A percentile compares a stretch with the other conserved stretches of the same genome.
Evolutionary conservation across 2,329 filamentous ascomycete species (phyloP).

Genomic region (Chaetomium sp.): DNA sequence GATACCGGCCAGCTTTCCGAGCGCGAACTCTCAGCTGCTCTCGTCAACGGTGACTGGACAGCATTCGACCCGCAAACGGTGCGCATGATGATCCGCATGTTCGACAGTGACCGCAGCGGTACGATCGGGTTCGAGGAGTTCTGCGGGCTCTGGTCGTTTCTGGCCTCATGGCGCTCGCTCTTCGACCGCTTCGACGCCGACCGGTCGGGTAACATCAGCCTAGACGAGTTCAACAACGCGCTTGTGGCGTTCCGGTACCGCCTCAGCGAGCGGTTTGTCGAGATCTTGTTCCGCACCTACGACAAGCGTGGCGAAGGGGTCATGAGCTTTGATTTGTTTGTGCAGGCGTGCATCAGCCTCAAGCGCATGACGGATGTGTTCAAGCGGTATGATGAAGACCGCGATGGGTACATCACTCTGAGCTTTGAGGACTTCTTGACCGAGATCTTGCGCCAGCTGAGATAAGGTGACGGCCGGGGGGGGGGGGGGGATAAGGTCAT

Average conservation of each 20-base stretch:
- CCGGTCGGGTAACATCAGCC: constrained; percentile 75
- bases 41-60: constrained; percentile 95
- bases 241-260: constrained; percentile 91
- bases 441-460: constrained; percentile 57
- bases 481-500: no score
- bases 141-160: constrained; percentile 91
- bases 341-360: constrained; percentile 92
- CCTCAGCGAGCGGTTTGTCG: constrained; percentile 75
- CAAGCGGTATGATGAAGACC: constrained; percentile 96
- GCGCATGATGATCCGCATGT: constrained; percentile 99
- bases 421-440: constrained; percentile 77
- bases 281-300: constrained; percentile 80
- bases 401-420: constrained; percentile 84
- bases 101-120: constrained; percentile 83
- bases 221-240: constrained; percentile 82
- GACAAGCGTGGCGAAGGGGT: constrained; percentile 66
- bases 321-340: constrained; percentile 93
- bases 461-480: constrained; percentile 30
- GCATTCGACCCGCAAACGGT: constrained; percentile 90
- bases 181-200: constrained; percentile 95
- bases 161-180: constrained; percentile 86
- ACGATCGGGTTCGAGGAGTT: constrained; percentile 95
- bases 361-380: constrained; percentile 99
- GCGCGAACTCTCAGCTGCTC: constrained; percentile 75
- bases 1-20: constrained; percentile 79